A percentile compares a stretch with the other conserved stretches of the same genome.
These are phyloP conservation scores for Calonectria pseudoreteaudii DNA, from an alignment of 2,329 filamentous ascomycete genomes.

Conservation along the genomic window DNA sequence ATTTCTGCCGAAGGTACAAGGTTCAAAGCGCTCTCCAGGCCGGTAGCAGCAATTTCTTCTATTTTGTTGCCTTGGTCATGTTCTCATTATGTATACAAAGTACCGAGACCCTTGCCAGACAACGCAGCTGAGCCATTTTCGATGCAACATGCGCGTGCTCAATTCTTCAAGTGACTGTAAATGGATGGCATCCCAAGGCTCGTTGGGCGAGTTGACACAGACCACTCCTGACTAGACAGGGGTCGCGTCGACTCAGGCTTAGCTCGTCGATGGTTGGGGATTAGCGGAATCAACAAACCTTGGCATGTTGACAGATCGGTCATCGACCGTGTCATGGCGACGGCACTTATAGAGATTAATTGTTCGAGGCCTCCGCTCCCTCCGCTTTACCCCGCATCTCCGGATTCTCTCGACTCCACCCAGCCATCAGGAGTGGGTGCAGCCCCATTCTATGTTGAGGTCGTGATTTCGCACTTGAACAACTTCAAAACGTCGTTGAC, in stretches of 20 bases:
- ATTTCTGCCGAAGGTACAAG: not conserved
- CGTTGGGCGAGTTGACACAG: not conserved
- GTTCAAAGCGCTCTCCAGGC: not conserved
- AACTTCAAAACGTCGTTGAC: not conserved
- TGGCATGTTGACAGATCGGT: not conserved
- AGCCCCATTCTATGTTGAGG: not conserved
- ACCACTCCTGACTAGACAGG: not conserved
- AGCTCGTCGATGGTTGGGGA: not conserved
- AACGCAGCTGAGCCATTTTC: not conserved
- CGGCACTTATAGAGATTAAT: slow-evolving; percentile 1
- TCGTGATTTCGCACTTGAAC: not conserved
- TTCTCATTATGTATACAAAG: not conserved
- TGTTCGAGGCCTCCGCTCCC: not conserved
- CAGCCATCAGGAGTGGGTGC: slow-evolving; percentile 3
- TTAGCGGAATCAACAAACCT: not conserved
- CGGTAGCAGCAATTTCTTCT: not conserved
- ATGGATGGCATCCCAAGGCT: not conserved
- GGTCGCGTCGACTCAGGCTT: not conserved
- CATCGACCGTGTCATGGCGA: not conserved
- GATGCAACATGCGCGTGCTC: not conserved
- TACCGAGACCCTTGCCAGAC: not conserved
- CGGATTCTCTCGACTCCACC: not conserved
- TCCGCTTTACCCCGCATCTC: slow-evolving; percentile 12
- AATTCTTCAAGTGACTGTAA: not conserved
- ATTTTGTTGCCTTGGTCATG: not conserved